phyloP scores from a whole-genome alignment of 2,329 filamentous ascomycete species.

The Aspergillus pseudoviridinutans region DNA sequence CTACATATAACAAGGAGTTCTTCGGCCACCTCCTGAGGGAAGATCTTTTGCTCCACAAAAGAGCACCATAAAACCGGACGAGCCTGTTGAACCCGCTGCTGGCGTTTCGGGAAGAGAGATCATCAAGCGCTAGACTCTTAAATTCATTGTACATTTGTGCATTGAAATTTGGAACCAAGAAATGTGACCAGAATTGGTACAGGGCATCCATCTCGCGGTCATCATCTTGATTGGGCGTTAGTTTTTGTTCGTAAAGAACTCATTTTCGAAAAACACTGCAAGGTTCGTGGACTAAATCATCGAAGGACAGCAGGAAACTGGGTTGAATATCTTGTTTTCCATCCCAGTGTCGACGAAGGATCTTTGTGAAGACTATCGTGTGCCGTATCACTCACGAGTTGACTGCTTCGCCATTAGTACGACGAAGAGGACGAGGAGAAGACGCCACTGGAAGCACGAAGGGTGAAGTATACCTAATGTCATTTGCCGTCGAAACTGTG shows the following conservation, averaged over 20 bases:
- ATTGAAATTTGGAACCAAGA: conserved; percentile 70
- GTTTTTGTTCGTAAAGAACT: conserved; percentile 48
- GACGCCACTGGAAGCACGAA: not conserved
- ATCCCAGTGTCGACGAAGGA: conserved; percentile 35
- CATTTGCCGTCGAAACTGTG: conserved; percentile 26
- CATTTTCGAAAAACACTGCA: conserved; percentile 48
- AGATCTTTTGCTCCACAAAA: conserved; percentile 48
- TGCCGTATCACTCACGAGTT: conserved; percentile 2
- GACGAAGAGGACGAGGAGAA: not conserved
- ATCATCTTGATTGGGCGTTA: conserved; percentile 35
- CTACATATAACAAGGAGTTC: conserved; percentile 56
- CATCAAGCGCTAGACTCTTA: conserved; percentile 61
- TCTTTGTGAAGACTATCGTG: not conserved
- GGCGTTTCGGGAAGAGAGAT: conserved; percentile 51
- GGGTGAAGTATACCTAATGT: conserved; percentile 1
- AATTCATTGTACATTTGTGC: conserved; percentile 72
- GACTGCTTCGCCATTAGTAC: conserved; percentile 3
- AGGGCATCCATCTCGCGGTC: conserved; percentile 55
- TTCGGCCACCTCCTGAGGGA: conserved; percentile 51
- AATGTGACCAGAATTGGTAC: conserved; percentile 72
- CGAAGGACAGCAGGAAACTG: not conserved
- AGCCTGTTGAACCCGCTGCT: conserved; percentile 59
- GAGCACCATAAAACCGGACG: conserved; percentile 62
- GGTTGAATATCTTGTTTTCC: not conserved
- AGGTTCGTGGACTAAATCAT: conserved; percentile 38